A percentile compares a stretch with the other conserved stretches of the same genome.
Conservation (phyloP, 2,329 filamentous ascomycete species). For the Paecilomyces variotii region DNA sequence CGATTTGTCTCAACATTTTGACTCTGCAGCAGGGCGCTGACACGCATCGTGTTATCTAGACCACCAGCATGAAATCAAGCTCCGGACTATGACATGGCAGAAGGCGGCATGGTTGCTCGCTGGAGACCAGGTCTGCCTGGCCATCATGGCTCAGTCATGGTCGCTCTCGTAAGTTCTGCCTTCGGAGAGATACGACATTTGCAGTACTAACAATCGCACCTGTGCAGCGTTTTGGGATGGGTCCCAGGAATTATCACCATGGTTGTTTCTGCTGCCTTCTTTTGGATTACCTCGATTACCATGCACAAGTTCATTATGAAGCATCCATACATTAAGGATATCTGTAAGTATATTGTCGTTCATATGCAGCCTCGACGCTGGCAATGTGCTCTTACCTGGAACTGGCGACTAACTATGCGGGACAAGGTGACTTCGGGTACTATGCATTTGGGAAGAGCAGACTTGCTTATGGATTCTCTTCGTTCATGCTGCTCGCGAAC, state of each 20-base stretch:
- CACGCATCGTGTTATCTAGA: conserved; percentile 18
- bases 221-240: conserved; percentile 36
- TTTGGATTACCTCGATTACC: conserved; percentile 45
- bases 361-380: not conserved
- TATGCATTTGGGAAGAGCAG: conserved; percentile 38
- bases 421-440: conserved; percentile 40
- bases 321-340: conserved; percentile 42
- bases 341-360: conserved; percentile 26
- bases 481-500: conserved; percentile 43
- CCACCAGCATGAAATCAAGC: conserved; percentile 43
- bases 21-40: not conserved
- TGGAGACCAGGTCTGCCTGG: conserved; percentile 44
- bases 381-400: not conserved
- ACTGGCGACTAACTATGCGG: not conserved
- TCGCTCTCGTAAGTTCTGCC: conserved; percentile 34
- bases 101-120: conserved; percentile 42
- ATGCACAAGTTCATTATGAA: conserved; percentile 49
- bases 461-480: conserved; percentile 39
- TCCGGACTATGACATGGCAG: conserved; percentile 48
- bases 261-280: conserved; percentile 37
- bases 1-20: not conserved
- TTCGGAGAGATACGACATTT: not conserved
- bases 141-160: conserved; percentile 47
- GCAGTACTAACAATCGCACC: conserved; percentile 1
- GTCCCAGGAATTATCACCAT: conserved; percentile 42